A percentile compares a stretch with the other conserved stretches of the same genome.
Conservation (phyloP, 805 yeast genomes). For the Metschnikowia lunata region DNA sequence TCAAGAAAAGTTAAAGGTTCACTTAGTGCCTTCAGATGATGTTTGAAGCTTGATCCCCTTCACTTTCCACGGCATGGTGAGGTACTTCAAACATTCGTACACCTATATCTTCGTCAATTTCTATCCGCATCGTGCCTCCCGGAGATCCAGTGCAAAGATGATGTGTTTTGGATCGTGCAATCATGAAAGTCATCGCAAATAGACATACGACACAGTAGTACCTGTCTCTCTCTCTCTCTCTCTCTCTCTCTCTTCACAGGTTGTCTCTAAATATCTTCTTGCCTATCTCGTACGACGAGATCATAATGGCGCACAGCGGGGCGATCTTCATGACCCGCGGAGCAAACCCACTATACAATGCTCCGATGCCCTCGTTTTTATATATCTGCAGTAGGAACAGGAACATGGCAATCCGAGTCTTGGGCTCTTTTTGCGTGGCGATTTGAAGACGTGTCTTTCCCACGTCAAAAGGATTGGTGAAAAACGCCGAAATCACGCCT, state of each 20-base stretch:
- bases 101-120: too few relatives aligned
- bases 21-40: too few relatives aligned
- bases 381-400: constrained; percentile 59
- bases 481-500: constrained; percentile 79
- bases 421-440: constrained; percentile 33
- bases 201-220: too few relatives aligned
- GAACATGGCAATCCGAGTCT: constrained; percentile 54
- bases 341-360: constrained; percentile 80
- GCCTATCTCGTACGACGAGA: constrained; percentile 87
- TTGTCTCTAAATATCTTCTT: constrained; percentile 47
- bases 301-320: constrained; percentile 98
- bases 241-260: background rate
- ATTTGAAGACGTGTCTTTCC: constrained; percentile 89
- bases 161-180: too few relatives aligned
- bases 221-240: background rate
- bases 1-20: too few relatives aligned
- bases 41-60: too few relatives aligned
- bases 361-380: constrained; percentile 69
- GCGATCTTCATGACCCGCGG: constrained; percentile 91
- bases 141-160: too few relatives aligned
- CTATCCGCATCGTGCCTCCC: too few relatives aligned
- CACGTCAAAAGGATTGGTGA: constrained; percentile 94
- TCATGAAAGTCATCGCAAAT: too few relatives aligned
- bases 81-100: too few relatives aligned
- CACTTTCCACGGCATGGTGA: too few relatives aligned